These are phyloP conservation scores for Nakataea oryzae DNA, from an alignment of 2,329 filamentous ascomycete genomes.

Conservation along the genomic window DNA sequence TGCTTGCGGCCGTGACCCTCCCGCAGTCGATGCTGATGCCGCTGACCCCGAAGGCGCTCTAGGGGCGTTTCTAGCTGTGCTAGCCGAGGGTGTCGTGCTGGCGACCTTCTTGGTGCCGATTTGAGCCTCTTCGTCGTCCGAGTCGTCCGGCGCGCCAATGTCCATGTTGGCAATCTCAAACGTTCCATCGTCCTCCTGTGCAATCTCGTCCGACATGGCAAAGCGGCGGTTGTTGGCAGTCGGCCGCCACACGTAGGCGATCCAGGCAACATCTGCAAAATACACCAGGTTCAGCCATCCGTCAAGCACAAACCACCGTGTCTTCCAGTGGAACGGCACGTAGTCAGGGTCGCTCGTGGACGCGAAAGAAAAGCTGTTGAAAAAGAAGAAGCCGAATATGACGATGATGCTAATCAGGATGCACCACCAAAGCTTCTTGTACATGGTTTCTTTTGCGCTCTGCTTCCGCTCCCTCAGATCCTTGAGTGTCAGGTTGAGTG, in stretches of 20 bases:
- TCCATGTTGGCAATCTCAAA: slow-evolving; percentile 95
- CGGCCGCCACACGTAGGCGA: slow-evolving; percentile 93
- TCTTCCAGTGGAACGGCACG: slow-evolving; percentile 94
- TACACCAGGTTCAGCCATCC: slow-evolving; percentile 97
- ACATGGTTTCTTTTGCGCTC: slow-evolving; percentile 88
- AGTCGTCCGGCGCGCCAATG: slow-evolving; percentile 64
- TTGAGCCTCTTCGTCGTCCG: slow-evolving; percentile 46
- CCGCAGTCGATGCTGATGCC: slow-evolving; percentile 19
- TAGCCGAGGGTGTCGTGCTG: background rate
- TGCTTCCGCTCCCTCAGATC: slow-evolving; percentile 93
- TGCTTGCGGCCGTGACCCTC: background rate
- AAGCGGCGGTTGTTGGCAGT: slow-evolving; percentile 95
- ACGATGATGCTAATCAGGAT: slow-evolving; percentile 86
- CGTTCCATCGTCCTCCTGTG: slow-evolving; percentile 89
- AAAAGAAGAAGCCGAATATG: slow-evolving; percentile 97
- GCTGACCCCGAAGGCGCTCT: slow-evolving; percentile 7
- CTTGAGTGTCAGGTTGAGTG: slow-evolving; percentile 88
- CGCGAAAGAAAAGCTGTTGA: slow-evolving; percentile 93
- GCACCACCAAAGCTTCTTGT: slow-evolving; percentile 97
- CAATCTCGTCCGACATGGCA: slow-evolving; percentile 98
- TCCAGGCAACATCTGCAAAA: slow-evolving; percentile 81
- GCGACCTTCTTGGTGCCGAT: slow-evolving; percentile 26
- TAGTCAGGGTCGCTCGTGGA: slow-evolving; percentile 78
- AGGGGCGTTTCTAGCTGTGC: slow-evolving; percentile 11
- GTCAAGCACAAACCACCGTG: slow-evolving; percentile 92